These are phyloP conservation scores for Flagelloscypha sp. DNA, from an alignment of 768 basidiomycete species.

Conservation along the genomic window DNA sequence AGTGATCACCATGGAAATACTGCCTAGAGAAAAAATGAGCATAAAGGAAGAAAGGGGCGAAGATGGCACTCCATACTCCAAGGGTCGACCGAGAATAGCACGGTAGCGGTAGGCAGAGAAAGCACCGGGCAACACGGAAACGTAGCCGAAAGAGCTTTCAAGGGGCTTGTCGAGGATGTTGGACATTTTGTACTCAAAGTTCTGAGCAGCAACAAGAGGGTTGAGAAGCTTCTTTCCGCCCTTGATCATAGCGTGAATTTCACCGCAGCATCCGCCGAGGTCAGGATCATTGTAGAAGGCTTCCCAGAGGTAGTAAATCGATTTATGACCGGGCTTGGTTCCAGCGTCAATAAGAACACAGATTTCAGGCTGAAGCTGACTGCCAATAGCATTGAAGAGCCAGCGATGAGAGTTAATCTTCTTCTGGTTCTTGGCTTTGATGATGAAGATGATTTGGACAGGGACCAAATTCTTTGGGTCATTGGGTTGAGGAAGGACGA, in stretches of 20 bases:
- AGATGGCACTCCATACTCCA: slow-evolving; percentile 38
- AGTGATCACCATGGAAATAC: slow-evolving; percentile 52
- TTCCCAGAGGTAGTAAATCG: slow-evolving; percentile 67
- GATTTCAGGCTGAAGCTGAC: slow-evolving; percentile 43
- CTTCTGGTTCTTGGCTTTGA: slow-evolving; percentile 93
- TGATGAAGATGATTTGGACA: slow-evolving; percentile 82
- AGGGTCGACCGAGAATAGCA: slow-evolving; percentile 59
- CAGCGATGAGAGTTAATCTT: slow-evolving; percentile 95
- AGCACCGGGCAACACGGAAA: slow-evolving; percentile 66
- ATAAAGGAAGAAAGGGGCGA: too few species aligned
- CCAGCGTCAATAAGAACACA: slow-evolving; percentile 68
- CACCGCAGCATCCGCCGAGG: slow-evolving; percentile 58
- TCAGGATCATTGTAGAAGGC: slow-evolving; percentile 48
- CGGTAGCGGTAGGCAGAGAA: slow-evolving; percentile 68
- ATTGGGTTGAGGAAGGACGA: slow-evolving; percentile 83
- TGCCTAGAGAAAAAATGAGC: slow-evolving; percentile 55
- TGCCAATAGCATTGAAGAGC: slow-evolving; percentile 90
- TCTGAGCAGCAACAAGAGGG: slow-evolving; percentile 65
- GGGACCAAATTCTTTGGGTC: slow-evolving; percentile 91
- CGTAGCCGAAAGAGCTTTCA: slow-evolving; percentile 72
- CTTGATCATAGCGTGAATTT: slow-evolving; percentile 69
- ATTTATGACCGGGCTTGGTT: slow-evolving; percentile 68
- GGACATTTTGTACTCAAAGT: slow-evolving; percentile 75
- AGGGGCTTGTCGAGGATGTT: slow-evolving; percentile 71
- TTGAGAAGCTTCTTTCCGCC: slow-evolving; percentile 64